Percentiles rank a stretch among this genome's conserved stretches.
Evolutionary conservation across 352 stramenopile genomes (phyloP).

Genomic region (Blastocystis sp.): DNA sequence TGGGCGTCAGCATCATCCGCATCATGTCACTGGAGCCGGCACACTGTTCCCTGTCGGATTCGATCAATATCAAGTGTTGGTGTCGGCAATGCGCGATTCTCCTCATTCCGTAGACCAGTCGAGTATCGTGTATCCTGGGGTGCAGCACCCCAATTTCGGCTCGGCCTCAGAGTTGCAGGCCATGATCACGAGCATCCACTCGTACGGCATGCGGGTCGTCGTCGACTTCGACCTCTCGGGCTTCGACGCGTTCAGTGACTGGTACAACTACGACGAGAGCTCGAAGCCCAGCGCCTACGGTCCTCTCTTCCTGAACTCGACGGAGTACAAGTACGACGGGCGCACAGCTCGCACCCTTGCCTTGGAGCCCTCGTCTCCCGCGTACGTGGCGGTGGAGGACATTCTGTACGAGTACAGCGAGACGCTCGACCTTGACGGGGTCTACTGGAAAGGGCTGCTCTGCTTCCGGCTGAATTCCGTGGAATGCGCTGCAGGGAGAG

Average conservation of each 20-base stretch:
- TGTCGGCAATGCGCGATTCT: neutral
- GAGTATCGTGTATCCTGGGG: conserved; percentile 7
- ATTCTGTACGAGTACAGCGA: neutral
- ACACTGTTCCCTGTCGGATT: neutral
- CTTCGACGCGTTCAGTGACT: conserved; percentile 3
- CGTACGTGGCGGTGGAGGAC: neutral
- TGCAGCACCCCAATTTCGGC: conserved; percentile 12
- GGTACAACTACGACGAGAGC: conserved; percentile 43
- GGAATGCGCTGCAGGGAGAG: neutral
- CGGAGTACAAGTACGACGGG: conserved; percentile 10
- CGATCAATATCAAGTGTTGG: conserved; percentile 20
- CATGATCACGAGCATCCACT: neutral
- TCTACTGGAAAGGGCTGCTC: conserved; percentile 45
- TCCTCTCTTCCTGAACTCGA: neutral
- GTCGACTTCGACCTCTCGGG: conserved; percentile 45
- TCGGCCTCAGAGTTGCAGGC: neutral
- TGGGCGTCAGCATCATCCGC: conserved; percentile 48
- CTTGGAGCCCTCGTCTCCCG: neutral
- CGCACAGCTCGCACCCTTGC: neutral
- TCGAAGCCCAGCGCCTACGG: neutral
- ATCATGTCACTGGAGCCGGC: conserved; percentile 18
- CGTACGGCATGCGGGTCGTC: conserved; percentile 2
- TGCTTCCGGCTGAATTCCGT: conserved; percentile 21
- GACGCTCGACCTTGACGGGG: conserved; percentile 2
- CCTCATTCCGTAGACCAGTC: conserved; percentile 1